Evolutionary conservation across 331 rosid species (phyloP), one percentile per base, ranked within the genome.

Genomic region (Quercus lobata): DNA sequence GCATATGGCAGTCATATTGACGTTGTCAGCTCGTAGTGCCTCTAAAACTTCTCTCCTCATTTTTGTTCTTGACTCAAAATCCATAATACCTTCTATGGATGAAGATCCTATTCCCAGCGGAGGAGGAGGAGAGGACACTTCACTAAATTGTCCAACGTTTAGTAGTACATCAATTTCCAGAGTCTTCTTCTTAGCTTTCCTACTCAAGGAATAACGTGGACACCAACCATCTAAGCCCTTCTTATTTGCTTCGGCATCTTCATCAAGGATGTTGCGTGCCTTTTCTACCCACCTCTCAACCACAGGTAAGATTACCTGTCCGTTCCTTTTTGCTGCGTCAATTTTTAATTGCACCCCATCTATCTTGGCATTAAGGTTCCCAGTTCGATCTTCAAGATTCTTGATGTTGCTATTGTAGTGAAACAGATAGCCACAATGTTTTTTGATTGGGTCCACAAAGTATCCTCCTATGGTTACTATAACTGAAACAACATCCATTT

Each of bases 11-110:
- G 35, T 34, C 69, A 27, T 35, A 15, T 35, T 5, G 4, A 32
- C 1, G 7, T 35, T 4, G 27, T 85, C 84, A 44, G 60, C 80
- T 35, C 71, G 63, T 35, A 85, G 32, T 34, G 75, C 79, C 46
- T 65, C 74, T 6, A 83, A 49, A 21, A 83, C 35, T 30, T 78
- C 73, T 22, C 0, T 11, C 71, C 78, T 70, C 1, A 57, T 53
- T 19, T 46, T 2, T 7, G 53, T 44, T 71, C 82, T 69, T 1
- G 86, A 78, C 4, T 19, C 19, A 1, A 82, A 77, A 17, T 69
- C 54, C 84, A 7, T 79, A 5, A 52, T 56, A 9, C 19, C 60
- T 15, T 35, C 44, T 7, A 35, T 7, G 44, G 10, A 0, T 7
- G 0, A 41, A 41, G 1, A 8, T 18, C 0, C 25, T 4, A 61